phyloP scores from a whole-genome alignment of 257 asterid genomes.

The Rubia yunnanensis region DNA sequence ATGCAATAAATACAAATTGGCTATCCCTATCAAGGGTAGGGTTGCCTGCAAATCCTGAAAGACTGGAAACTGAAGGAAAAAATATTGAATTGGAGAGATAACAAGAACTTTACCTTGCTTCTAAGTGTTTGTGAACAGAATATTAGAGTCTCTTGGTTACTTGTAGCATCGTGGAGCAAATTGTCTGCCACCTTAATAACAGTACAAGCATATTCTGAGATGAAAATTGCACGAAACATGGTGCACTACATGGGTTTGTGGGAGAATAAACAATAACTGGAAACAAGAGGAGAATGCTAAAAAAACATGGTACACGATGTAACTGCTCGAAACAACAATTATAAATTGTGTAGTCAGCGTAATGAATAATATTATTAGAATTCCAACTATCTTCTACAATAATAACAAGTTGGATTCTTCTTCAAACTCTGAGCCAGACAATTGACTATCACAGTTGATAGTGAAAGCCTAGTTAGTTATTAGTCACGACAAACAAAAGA shows the following conservation, averaged over 20 bases:
- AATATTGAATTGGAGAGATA: neutral
- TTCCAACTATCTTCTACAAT: neutral
- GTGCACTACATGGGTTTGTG: neutral
- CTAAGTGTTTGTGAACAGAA: conserved; percentile 98
- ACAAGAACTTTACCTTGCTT: conserved; percentile 66
- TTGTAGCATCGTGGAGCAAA: conserved; percentile 83
- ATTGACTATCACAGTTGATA: neutral
- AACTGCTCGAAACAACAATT: neutral
- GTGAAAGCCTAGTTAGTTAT: neutral
- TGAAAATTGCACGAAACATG: neutral
- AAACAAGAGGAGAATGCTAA: neutral
- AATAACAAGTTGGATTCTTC: neutral
- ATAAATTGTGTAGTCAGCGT: no score
- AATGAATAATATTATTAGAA: neutral
- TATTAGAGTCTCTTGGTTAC: conserved; percentile 88
- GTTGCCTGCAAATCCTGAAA: neutral
- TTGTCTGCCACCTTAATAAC: conserved; percentile 89
- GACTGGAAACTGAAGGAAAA: neutral
- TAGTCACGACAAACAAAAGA: neutral
- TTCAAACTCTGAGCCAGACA: neutral
- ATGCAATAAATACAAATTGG: neutral
- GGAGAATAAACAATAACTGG: neutral
- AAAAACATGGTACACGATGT: neutral
- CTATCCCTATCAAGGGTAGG: neutral
- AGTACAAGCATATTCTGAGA: conserved; percentile 1